Base-by-base conservation (phyloP, 306 rosid genomes). In the Acacia acuminata region DNA sequence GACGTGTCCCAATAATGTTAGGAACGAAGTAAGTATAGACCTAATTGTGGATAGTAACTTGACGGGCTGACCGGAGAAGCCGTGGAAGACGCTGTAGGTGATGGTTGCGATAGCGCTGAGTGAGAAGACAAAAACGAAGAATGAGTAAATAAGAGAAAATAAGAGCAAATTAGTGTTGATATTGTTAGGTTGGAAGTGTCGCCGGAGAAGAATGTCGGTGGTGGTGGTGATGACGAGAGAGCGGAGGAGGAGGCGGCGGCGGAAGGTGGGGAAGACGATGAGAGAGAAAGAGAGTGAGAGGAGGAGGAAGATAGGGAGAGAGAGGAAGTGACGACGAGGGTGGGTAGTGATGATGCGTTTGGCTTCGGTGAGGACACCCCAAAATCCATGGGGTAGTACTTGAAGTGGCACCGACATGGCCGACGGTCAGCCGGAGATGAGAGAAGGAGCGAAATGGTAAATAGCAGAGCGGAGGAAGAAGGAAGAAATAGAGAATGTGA, bases 21-120 rank as follows among this genome's bases (percentile, higher is more conserved):
- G 66, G 89, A 94, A 87, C 53, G 93, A 85, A 13, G 61, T 0
- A 67, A 20, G 16, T 55, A 88, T 70, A 2, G 94, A 92, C 72
- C 82, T 56, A 71, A 92, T 9, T 10, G 97, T 77, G 47, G 93
- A 85, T 63, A 44, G n/a, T 73, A 94, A 81, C 76, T 89, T 91
- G 65, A 92, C 94, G 38, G 97, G 94, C 25, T 94, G 92, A 79
- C 91, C 94, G 68, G 84, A 92, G 91, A 94, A 94, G 84, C 90
- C 94, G 38, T 90, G 97, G 75, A 88, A 83, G 88, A 89, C 88
- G 77, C 92, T 88, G 88, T 83, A 88, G 79, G 92, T 88, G 91
- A 94, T 94, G 75, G 93, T 84, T 63, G 87, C 88, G 32, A 80
- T 47, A 22, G 97, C 83, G 71, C 64, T 80, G 84, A 88, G 87